Evolutionary conservation across 352 stramenopile genomes (phyloP), one percentile per base, ranked within the genome.

Genomic region (Pythium phragmitis): DNA sequence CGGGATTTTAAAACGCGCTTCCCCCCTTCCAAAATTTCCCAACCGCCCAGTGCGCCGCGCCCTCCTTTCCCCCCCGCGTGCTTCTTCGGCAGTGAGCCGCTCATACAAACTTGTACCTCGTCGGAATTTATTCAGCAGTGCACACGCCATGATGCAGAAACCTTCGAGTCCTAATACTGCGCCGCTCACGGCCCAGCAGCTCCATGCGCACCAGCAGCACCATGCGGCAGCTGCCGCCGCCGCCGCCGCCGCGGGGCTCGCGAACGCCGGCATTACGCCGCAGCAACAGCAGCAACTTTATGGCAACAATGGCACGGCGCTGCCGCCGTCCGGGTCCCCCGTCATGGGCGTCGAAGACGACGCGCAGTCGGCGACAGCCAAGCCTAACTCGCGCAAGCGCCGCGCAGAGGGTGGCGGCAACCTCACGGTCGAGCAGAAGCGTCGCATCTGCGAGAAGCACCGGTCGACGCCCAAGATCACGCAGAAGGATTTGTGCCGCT

Each of bases 401-500:
- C 79, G 84, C 42, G 72, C 72, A 23, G 84, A 87, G 26, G 86
- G 86, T 33, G 77, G 73, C 50, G 86, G 86, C 30, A 95, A 95
- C 69, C 70, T 95, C 34, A 95, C 86, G 59, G 83, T 93, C 23
- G 84, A 95, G 65, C 86, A 95, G 73, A 93, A 93, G 80, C 86
- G 84, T 21, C 82, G 84, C 67, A 95, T 95, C 70, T 93, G 84
- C 63, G 84, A 93, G 73, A 95, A 95, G 68, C 81, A 95, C 73
- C 82, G 82, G 26, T 82, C 68, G 56, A 93, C 84, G 68, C 86
- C 86, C 55, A 93, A 93, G 73, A 93, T 93, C 72, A 95, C 86
- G 65, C 86, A 95, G 68, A 93, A 95, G 69, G 86, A 95, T 63
- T 56, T 95, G 42, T 93, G 84, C 54, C 84, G 86, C 57, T 95